A percentile compares a stretch with the other conserved stretches of the same genome.
These are phyloP conservation scores for Euphorbia peplus DNA, from an alignment of 345 rosid species.

Conservation along the genomic window DNA sequence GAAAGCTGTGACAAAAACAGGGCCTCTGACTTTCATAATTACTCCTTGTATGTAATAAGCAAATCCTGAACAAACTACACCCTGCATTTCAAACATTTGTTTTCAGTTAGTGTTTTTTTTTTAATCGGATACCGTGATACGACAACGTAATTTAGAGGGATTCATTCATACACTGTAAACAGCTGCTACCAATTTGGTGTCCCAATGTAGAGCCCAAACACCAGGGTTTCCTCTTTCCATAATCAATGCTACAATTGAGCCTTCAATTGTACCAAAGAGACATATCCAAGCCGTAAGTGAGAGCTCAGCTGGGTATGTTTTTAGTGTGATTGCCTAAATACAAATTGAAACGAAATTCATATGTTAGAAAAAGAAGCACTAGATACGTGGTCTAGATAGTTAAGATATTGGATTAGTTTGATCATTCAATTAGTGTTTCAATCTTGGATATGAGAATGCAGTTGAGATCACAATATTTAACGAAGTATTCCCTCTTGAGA, in stretches of 20 bases:
- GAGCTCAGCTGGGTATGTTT: constrained; percentile 72
- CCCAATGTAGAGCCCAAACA: constrained; percentile 68
- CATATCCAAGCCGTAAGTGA: constrained; percentile 85
- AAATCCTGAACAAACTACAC: constrained; percentile 69
- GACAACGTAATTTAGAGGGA: background rate
- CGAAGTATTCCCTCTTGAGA: too few species aligned
- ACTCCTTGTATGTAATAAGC: constrained; percentile 75
- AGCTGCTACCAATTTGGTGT: constrained; percentile 61
- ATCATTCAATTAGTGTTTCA: too few species aligned
- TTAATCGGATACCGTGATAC: too few species aligned
- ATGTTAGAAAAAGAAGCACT: background rate
- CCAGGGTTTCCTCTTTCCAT: constrained; percentile 63
- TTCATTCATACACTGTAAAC: constrained; percentile 68
- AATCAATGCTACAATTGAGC: constrained; percentile 49
- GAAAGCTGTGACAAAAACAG: constrained; percentile 87
- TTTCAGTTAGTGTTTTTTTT: too few species aligned
- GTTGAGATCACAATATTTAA: too few species aligned
- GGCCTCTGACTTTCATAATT: constrained; percentile 78
- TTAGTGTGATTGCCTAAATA: constrained; percentile 51
- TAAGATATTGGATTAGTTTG: too few species aligned
- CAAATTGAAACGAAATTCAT: background rate
- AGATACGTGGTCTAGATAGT: too few species aligned
- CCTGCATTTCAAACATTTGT: constrained; percentile 43
- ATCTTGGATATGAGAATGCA: too few species aligned
- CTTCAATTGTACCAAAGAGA: constrained; percentile 65